phyloP scores from a whole-genome alignment of 176 grass and related monocot species.

The Leersia perrieri region DNA sequence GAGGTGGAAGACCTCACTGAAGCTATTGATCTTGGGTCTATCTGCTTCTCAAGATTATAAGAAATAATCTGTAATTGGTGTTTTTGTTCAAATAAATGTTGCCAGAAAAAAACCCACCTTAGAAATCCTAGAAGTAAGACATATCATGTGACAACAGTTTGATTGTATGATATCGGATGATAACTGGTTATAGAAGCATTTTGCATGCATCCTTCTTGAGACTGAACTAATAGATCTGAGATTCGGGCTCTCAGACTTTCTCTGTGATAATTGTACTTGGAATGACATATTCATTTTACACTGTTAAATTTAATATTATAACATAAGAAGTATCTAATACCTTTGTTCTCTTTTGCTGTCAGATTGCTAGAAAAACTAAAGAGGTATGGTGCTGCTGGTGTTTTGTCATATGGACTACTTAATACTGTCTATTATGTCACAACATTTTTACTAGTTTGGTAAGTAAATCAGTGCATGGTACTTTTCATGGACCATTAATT shows the following conservation, averaged over 20 bases:
- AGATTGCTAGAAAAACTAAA: constrained; percentile 76
- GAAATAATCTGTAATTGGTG: not conserved
- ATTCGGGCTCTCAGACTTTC: not conserved
- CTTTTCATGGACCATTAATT: not conserved
- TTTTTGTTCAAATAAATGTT: constrained; percentile 18
- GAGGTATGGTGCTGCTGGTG: constrained; percentile 85
- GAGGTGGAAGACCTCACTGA: not conserved
- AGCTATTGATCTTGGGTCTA: constrained; percentile 9
- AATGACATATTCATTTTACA: not conserved
- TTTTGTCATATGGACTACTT: constrained; percentile 93
- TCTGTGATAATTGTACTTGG: not conserved
- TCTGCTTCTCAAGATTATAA: not conserved
- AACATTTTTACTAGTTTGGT: constrained; percentile 90
- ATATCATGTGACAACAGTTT: not conserved
- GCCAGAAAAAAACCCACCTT: not conserved
- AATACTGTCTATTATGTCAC: constrained; percentile 91
- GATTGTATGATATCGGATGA: not conserved
- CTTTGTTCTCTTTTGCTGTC: not conserved
- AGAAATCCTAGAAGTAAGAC: not conserved
- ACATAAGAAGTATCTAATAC: not conserved
- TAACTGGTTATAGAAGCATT: not conserved
- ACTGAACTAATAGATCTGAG: not conserved
- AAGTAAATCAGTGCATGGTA: constrained; percentile 49
- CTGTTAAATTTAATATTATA: not conserved
- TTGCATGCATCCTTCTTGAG: constrained; percentile 1